phyloP scores from a whole-genome alignment of 768 basidiomycete species.

The Cyclocybe cylindracea region DNA sequence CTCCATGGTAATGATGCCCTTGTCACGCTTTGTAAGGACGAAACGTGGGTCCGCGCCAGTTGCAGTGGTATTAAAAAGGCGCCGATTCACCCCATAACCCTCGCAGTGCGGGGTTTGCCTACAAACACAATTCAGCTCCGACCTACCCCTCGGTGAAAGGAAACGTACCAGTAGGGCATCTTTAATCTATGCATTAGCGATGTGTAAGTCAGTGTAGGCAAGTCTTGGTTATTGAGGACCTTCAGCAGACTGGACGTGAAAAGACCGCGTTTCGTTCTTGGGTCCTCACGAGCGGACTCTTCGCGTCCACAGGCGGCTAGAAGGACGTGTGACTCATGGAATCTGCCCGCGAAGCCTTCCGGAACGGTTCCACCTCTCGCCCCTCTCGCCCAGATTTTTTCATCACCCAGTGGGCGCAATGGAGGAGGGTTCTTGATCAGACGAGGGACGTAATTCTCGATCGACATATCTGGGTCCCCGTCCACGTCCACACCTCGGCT shows the following conservation, averaged over 20 bases:
- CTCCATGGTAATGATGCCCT: constrained; percentile 24
- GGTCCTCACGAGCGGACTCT: constrained; percentile 33
- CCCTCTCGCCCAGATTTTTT: constrained; percentile 16
- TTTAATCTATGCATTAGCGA: constrained; percentile 31
- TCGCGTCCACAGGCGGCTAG: constrained; percentile 42
- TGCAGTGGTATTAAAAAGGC: constrained; percentile 30
- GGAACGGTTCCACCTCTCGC: constrained; percentile 15
- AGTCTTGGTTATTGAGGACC: constrained; percentile 18
- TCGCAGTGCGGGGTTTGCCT: constrained; percentile 39
- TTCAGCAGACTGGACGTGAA: constrained; percentile 32
- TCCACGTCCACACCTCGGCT: constrained; percentile 20
- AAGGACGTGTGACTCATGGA: constrained; percentile 39
- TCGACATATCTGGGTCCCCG: not conserved
- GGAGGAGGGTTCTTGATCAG: constrained; percentile 26
- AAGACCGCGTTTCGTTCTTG: constrained; percentile 22
- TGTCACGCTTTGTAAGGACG: constrained; percentile 21
- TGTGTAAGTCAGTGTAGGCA: constrained; percentile 30
- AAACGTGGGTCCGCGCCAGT: constrained; percentile 27
- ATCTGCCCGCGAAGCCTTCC: constrained; percentile 21
- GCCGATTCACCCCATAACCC: constrained; percentile 29
- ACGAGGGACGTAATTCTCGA: constrained; percentile 18
- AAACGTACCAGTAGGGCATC: constrained; percentile 28
- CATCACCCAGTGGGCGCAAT: constrained; percentile 25
- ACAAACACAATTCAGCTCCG: not conserved
- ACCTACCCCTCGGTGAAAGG: not conserved